A percentile compares a stretch with the other conserved stretches of the same genome.
Evolutionary conservation across 2,329 filamentous ascomycete species (phyloP).

Genomic region (Annulohypoxylon truncatum): DNA sequence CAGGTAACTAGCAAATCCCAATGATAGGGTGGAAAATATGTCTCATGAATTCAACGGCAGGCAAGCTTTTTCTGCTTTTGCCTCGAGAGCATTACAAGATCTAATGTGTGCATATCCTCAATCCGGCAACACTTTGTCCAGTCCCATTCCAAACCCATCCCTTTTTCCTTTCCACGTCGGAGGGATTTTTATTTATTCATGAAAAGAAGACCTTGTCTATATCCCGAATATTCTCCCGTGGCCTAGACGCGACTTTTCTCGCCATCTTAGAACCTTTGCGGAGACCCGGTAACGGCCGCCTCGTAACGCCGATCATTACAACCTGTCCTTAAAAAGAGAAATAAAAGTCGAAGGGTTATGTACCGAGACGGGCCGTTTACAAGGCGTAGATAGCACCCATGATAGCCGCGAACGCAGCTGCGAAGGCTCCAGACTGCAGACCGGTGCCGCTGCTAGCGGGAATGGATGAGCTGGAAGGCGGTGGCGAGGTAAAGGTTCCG

Average conservation of each 20-base stretch:
- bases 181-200: conserved; percentile 24
- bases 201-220: conserved; percentile 26
- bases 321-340: conserved; percentile 7
- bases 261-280: conserved; percentile 1
- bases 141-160: background rate
- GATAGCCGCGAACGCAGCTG: conserved; percentile 48
- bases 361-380: conserved; percentile 37
- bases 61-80: conserved; percentile 22
- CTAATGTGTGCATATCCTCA: conserved; percentile 17
- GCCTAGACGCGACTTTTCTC: conserved; percentile 11
- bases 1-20: background rate
- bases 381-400: conserved; percentile 50
- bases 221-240: conserved; percentile 21
- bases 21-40: conserved; percentile 27
- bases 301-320: conserved; percentile 31
- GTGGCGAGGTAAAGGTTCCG: conserved; percentile 37
- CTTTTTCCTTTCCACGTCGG: background rate
- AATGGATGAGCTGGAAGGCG: conserved; percentile 33
- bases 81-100: conserved; percentile 33
- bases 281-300: conserved; percentile 19
- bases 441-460: conserved; percentile 38
- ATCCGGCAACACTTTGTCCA: conserved; percentile 26
- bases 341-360: background rate
- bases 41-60: conserved; percentile 34
- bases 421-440: conserved; percentile 46